Evolutionary conservation across 192 early-diverging fungal species (phyloP).

Genomic region (Coemansia reversa): DNA sequence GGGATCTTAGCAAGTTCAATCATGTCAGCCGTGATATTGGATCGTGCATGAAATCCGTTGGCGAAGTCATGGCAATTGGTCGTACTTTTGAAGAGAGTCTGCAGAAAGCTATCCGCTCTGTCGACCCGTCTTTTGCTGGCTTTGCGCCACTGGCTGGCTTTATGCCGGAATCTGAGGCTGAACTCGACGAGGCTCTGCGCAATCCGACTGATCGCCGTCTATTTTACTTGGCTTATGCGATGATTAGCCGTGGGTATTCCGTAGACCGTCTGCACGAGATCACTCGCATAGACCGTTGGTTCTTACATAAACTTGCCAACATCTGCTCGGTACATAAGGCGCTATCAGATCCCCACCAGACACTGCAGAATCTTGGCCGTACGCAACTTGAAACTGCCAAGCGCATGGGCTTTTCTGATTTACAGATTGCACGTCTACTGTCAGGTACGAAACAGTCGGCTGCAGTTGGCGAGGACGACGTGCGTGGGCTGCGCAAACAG

Average conservation of each 20-base stretch:
- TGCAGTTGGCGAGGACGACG: slow-evolving; percentile 57
- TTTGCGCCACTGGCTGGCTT: slow-evolving; percentile 61
- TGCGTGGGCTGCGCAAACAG: slow-evolving; percentile 69
- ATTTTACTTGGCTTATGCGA: slow-evolving; percentile 79
- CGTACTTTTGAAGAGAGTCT: slow-evolving; percentile 94
- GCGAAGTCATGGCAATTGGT: slow-evolving; percentile 99
- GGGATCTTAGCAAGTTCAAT: slow-evolving; percentile 95
- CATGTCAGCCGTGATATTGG: slow-evolving; percentile 84
- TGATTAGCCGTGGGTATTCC: slow-evolving; percentile 73
- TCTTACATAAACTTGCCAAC: slow-evolving; percentile 85
- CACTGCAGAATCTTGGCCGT: slow-evolving; percentile 55
- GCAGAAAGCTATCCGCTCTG: slow-evolving; percentile 94
- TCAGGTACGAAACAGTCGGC: slow-evolving; percentile 14
- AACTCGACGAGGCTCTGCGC: slow-evolving; percentile 64
- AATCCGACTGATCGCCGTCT: slow-evolving; percentile 80
- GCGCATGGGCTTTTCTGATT: slow-evolving; percentile 86
- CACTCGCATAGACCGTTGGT: slow-evolving; percentile 90
- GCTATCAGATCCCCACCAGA: slow-evolving; percentile 51
- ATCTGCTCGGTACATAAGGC: slow-evolving; percentile 63
- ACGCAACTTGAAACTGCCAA: slow-evolving; percentile 74
- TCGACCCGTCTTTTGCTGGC: slow-evolving; percentile 89
- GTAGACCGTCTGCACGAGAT: slow-evolving; percentile 77
- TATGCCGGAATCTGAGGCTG: slow-evolving; percentile 34
- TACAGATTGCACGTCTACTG: slow-evolving; percentile 71
- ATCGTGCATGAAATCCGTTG: slow-evolving; percentile 93